phyloP scores from a whole-genome alignment of 345 rosid species.

The Turritis glabra region DNA sequence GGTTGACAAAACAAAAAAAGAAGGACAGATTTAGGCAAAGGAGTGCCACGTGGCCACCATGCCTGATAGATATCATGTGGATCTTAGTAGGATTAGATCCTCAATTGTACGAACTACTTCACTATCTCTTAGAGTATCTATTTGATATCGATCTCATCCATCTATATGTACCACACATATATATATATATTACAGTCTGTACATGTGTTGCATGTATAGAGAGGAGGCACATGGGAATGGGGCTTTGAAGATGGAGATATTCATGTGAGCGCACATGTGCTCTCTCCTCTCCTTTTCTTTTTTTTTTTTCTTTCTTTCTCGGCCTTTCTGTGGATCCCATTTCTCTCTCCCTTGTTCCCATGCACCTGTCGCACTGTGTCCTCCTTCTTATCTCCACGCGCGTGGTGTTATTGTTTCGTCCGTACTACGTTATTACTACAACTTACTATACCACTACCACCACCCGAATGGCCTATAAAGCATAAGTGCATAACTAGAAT shows the following conservation, averaged over 20 bases:
- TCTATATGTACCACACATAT: not conserved
- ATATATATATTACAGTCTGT: not conserved
- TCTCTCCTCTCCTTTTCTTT: constrained; percentile 9
- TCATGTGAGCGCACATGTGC: constrained; percentile 36
- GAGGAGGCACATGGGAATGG: constrained; percentile 28
- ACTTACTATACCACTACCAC: not conserved
- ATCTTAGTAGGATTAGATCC: constrained; percentile 13
- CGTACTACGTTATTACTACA: not conserved
- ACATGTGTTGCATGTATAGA: too few relatives aligned
- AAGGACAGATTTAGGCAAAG: not conserved
- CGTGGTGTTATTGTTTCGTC: not conserved
- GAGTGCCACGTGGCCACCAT: not conserved
- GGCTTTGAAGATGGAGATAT: constrained; percentile 23
- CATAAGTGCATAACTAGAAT: not conserved
- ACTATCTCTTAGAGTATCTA: constrained; percentile 9
- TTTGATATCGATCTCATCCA: constrained; percentile 5
- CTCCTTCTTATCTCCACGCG: constrained; percentile 10
- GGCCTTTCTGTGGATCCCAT: constrained; percentile 21
- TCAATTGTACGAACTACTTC: constrained; percentile 3
- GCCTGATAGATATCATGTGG: constrained; percentile 4
- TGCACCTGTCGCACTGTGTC: constrained; percentile 6
- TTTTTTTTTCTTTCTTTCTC: not conserved
- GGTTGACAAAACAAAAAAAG: not conserved
- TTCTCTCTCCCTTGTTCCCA: constrained; percentile 6
- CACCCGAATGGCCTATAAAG: not conserved